Evolutionary conservation across 2,329 filamentous ascomycete species (phyloP), one percentile per base, ranked within the genome.

Genomic region (Epichloe amarillans): DNA sequence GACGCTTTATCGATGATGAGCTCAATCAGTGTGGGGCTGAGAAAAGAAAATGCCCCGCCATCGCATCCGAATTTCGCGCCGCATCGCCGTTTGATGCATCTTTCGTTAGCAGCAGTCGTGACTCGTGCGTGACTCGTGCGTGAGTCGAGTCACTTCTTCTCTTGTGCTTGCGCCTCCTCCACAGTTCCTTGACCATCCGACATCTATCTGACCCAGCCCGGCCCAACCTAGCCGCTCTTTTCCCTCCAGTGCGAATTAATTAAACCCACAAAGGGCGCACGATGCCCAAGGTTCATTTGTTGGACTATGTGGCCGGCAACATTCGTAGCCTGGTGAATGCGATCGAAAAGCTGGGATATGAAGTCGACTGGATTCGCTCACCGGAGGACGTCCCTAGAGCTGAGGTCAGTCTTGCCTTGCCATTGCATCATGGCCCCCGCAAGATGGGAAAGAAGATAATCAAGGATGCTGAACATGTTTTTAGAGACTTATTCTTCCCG

Each of bases 271-370:
- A 35, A 35, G 23, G 52, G 50, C 58, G 54, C 61, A 75, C 60
- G 47, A 89, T 89, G 84, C 81, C 86, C 56, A 87, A 78, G 46
- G 86, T 91, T 56, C 79, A 91, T 69, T 71, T 93, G 50, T 69
- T 85, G 60, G 76, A 97, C 72, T 97, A 96, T 66, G 91, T 96
- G 58, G 91, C 93, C 54, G 93, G 93, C 64, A 98, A 98, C 68
- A 83, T 98, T 60, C 85, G 91, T 57, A 96, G 90, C 56, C 79
- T 98, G 61, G 91, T 90, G 64, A 98, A 98, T 74, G 93, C 91
- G 61, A 95, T 98, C 62, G 91, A 98, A 68, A 95, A 93, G 69
- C 79, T 91, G 53, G 93, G 93, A 54, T 97, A 91, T 66, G 79
- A 86, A 43, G 88, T 98, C 45, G 86, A 93, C 72, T 97, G 91